These are phyloP conservation scores for Cucurbita pepo DNA, from an alignment of 306 rosid genomes.

Conservation along the genomic window DNA sequence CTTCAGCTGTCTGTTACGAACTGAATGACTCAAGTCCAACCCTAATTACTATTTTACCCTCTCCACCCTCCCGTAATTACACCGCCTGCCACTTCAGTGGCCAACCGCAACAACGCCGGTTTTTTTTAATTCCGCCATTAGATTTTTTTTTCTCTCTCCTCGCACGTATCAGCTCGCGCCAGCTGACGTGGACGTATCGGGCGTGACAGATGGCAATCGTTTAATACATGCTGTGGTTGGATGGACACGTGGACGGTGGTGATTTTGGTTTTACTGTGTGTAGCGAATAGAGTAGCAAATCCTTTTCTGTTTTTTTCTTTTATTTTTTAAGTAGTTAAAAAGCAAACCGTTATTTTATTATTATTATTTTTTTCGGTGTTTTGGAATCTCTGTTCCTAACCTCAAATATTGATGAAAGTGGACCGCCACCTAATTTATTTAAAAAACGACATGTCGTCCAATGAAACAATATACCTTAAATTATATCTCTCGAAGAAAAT, in stretches of 20 bases:
- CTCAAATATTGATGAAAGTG: neutral
- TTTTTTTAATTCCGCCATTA: neutral
- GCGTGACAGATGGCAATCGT: neutral
- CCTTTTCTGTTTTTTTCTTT: neutral
- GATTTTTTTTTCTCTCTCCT: neutral
- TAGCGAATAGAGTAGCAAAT: neutral
- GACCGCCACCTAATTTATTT: neutral
- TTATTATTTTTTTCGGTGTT: neutral
- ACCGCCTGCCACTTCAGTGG: constrained; percentile 17
- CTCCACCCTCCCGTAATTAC: neutral
- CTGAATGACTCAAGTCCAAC: constrained; percentile 14
- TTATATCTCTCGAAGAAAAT: too few relatives aligned
- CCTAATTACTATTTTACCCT: constrained; percentile 20
- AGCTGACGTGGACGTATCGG: neutral
- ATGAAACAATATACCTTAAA: too few relatives aligned
- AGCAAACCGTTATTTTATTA: neutral
- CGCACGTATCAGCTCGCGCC: neutral
- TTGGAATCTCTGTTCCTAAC: neutral
- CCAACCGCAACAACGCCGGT: constrained; percentile 11
- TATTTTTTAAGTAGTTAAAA: neutral
- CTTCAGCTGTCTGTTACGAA: constrained; percentile 50
- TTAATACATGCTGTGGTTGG: neutral
- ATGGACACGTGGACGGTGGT: neutral
- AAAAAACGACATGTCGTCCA: too few relatives aligned
- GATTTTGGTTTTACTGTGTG: neutral